A percentile compares a stretch with the other conserved stretches of the same genome.
Conservation (phyloP, 441 rosid genomes). For the Gossypium gossypioides region DNA sequence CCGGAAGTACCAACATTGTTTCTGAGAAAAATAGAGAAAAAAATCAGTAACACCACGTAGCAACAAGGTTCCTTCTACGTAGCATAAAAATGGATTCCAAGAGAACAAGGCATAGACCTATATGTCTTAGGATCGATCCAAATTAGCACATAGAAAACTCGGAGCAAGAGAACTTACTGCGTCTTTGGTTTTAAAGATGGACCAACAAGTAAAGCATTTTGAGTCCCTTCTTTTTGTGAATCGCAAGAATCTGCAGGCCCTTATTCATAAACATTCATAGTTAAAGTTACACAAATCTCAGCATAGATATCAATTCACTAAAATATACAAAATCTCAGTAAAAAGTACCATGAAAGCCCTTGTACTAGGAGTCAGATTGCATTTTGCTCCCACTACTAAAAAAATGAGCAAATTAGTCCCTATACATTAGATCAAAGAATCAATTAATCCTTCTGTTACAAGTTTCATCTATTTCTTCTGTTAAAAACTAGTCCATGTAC, state of each 20-base stretch:
- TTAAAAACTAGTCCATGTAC: too few species aligned
- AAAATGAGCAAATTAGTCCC: too few species aligned
- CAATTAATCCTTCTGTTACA: too few species aligned
- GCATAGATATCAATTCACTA: not conserved
- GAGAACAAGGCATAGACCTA: not conserved
- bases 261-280: conserved; percentile 14
- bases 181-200: conserved; percentile 63
- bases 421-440: too few species aligned
- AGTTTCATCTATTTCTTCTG: too few species aligned
- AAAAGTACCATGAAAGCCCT: too few species aligned
- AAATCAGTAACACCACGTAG: not conserved
- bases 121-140: not conserved
- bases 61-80: not conserved
- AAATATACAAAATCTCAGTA: not conserved
- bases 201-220: conserved; percentile 67
- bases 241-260: conserved; percentile 56
- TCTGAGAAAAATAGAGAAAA: conserved; percentile 23
- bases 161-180: conserved; percentile 27
- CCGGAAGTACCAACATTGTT: conserved; percentile 45
- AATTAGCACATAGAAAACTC: not conserved
- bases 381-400: too few species aligned
- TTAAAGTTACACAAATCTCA: not conserved
- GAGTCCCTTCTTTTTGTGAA: conserved; percentile 38
- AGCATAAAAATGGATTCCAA: not conserved
- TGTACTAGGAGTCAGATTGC: too few species aligned